Evolutionary conservation across 1,284 basidiomycete genomes (phyloP), one percentile per base, ranked within the genome.

Genomic region (Chalciporus sp.): DNA sequence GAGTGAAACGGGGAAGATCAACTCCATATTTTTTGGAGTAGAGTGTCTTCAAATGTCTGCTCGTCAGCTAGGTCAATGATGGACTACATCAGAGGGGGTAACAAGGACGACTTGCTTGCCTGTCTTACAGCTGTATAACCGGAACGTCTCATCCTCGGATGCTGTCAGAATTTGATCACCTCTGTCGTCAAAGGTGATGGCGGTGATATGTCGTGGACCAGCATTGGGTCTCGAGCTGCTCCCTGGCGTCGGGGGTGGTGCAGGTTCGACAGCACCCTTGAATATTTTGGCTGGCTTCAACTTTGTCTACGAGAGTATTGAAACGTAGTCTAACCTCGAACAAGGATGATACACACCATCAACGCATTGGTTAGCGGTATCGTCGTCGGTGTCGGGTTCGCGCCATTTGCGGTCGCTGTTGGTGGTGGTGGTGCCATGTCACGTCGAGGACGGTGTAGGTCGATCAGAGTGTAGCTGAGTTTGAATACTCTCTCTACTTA

Each of bases 21-120:
- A 94, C 90, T 1, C 97, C 97, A 71, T 99, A 99, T 72, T 99
- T 99, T 71, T 95, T 94, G 0, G 95, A 98, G 62, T 90, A 86
- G 4, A 95, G 73, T 1, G 86, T 89, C 71, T 93, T 93, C 35
- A 84, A 63, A 55, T 85, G 84, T 67, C 94, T 87, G 61, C 42
- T 60, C 50, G 20, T 29, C 53, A 47, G 37, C 33, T 28, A 20
- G 40, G 55, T 60, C 56, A 58, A 56, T 52, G 49, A 49, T 52
- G 61, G 66, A 63, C 67, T 66, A 56, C 65, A 54, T 53, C 62
- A 54, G 55, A 56, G 54, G 35, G 20, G 51, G 49, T 40, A 43
- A 57, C 37, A 52, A 64, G 57, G 67, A 67, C 61, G 68, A 90
- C 95, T 86, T 80, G 88, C 95, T 92, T 94, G 76, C 95, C 97